Evolutionary conservation across 2,329 filamentous ascomycete genomes (phyloP).

Genomic region (Botrytis fabae): DNA sequence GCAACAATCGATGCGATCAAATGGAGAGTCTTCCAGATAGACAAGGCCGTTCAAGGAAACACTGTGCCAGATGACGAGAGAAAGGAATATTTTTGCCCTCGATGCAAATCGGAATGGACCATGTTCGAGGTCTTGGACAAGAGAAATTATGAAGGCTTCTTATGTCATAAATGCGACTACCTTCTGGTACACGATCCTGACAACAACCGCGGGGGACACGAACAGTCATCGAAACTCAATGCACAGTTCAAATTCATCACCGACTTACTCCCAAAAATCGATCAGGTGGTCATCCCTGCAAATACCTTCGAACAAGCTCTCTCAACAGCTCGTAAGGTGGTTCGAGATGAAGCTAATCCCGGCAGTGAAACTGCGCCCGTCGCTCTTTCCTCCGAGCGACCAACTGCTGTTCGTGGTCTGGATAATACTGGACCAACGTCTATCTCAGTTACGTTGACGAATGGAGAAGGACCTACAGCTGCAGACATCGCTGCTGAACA

Average conservation of each 20-base stretch:
- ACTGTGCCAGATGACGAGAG: slow-evolving; percentile 79
- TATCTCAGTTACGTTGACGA: slow-evolving; percentile 69
- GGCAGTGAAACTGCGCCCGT: slow-evolving; percentile 60
- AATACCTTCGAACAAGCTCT: slow-evolving; percentile 72
- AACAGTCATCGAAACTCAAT: slow-evolving; percentile 73
- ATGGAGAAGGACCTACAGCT: slow-evolving; percentile 63
- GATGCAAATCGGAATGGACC: slow-evolving; percentile 84
- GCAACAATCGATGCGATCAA: slow-evolving; percentile 95
- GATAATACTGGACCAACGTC: slow-evolving; percentile 66
- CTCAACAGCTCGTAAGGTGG: slow-evolving; percentile 61
- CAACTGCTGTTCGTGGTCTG: slow-evolving; percentile 69
- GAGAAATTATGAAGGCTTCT: slow-evolving; percentile 65
- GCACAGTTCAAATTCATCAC: slow-evolving; percentile 78
- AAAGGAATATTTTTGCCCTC: slow-evolving; percentile 85
- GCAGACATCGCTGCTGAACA: slow-evolving; percentile 66
- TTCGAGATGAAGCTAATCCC: slow-evolving; percentile 67
- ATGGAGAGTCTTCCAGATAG: slow-evolving; percentile 85
- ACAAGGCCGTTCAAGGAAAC: slow-evolving; percentile 82
- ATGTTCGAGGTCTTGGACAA: slow-evolving; percentile 85
- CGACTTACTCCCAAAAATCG: slow-evolving; percentile 73
- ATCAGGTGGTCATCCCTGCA: slow-evolving; percentile 70
- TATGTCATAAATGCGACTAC: slow-evolving; percentile 76
- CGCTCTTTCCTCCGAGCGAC: slow-evolving; percentile 53
- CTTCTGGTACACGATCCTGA: slow-evolving; percentile 66
- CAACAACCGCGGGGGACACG: slow-evolving; percentile 67